Evolutionary conservation across 768 basidiomycete genomes (phyloP).

Genomic region (Boletus rufocinnamomeus): DNA sequence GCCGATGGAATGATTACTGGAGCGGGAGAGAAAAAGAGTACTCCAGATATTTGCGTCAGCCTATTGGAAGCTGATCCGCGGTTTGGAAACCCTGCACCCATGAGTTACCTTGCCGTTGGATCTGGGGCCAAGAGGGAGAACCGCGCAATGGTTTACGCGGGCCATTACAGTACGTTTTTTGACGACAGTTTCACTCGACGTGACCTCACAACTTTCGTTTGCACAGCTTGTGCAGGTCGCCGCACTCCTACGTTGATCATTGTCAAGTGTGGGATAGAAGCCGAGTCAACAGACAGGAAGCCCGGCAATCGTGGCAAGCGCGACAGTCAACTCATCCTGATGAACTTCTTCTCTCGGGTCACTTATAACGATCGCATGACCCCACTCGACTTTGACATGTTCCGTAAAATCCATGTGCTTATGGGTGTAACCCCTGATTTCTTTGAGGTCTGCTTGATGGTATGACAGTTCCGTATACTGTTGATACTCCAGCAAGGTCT

Average conservation of each 20-base stretch:
- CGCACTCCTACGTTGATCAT: conserved; percentile 92
- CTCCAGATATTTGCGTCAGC: conserved; percentile 94
- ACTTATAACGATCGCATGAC: conserved; percentile 99
- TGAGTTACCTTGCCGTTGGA: conserved; percentile 92
- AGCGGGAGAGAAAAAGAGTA: conserved; percentile 91
- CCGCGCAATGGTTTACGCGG: conserved; percentile 97
- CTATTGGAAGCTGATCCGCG: conserved; percentile 91
- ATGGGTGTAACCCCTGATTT: conserved; percentile 99
- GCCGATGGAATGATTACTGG: conserved; percentile 99
- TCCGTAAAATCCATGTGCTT: conserved; percentile 91
- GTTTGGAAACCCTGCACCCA: conserved; percentile 94
- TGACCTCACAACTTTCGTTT: conserved; percentile 6
- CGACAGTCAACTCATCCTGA: conserved; percentile 96
- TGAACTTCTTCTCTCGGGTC: conserved; percentile 99
- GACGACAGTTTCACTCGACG: neutral
- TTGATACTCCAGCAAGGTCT: conserved; percentile 7
- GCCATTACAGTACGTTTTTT: conserved; percentile 87
- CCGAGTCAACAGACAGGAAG: conserved; percentile 84
- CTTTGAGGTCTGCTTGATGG: conserved; percentile 97
- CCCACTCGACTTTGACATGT: conserved; percentile 96
- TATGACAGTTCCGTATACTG: conserved; percentile 40
- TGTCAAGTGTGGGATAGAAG: conserved; percentile 95
- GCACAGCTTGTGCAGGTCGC: conserved; percentile 75
- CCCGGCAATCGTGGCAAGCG: conserved; percentile 98
- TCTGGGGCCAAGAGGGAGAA: conserved; percentile 89